phyloP scores from a whole-genome alignment of 1,284 basidiomycete genomes.

The Jaminaea rosea region DNA sequence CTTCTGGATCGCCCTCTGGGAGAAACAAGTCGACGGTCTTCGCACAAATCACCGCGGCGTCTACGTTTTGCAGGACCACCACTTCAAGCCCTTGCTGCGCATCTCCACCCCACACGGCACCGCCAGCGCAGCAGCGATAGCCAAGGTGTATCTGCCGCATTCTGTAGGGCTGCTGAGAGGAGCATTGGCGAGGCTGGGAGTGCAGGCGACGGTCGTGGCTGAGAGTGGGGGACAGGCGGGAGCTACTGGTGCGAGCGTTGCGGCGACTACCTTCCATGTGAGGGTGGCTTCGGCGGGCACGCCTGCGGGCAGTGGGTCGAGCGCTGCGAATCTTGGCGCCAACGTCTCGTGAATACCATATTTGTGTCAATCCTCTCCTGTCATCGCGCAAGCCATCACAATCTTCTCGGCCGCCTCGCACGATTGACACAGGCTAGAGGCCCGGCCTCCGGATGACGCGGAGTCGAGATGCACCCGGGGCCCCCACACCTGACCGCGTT shows the following conservation, averaged over 20 bases:
- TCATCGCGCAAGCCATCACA: no score
- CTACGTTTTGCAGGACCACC: conserved; percentile 83
- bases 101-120: conserved; percentile 55
- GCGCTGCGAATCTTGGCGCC: no score
- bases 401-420: no score
- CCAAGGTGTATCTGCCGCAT: conserved; percentile 23
- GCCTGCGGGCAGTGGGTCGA: no score
- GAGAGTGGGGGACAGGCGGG: conserved; percentile 20
- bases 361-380: no score
- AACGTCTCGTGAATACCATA: no score
- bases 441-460: no score
- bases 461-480: no score
- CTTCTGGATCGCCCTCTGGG: conserved; percentile 76
- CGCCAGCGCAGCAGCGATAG: neutral
- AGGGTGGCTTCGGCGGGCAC: conserved; percentile 15
- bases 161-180: conserved; percentile 30
- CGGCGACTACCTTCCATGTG: conserved; percentile 26
- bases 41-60: conserved; percentile 88
- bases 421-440: no score
- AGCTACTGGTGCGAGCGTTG: conserved; percentile 11
- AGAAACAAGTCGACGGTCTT: conserved; percentile 89
- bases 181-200: conserved; percentile 27
- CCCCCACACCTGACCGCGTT: no score
- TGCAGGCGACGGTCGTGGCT: conserved; percentile 25
- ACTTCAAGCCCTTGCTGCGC: conserved; percentile 71